phyloP scores from a whole-genome alignment of 768 basidiomycete species.

The Suillus alpinus region DNA sequence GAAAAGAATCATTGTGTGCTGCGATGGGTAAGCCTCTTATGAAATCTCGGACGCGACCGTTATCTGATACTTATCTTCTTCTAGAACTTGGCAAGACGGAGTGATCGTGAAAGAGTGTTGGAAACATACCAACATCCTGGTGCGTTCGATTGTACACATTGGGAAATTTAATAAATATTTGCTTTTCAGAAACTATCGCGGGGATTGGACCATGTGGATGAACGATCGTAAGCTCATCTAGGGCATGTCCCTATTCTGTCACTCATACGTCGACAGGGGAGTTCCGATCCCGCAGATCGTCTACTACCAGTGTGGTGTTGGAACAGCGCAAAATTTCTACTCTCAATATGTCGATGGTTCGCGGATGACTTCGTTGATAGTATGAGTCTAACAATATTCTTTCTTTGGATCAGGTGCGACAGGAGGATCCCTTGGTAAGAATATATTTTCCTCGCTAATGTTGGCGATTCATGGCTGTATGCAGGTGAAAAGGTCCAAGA shows the following conservation, averaged over 20 bases:
- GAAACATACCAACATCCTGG: slow-evolving; percentile 56
- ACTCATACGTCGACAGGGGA: slow-evolving; percentile 19
- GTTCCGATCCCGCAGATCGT: slow-evolving; percentile 57
- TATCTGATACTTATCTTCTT: slow-evolving; percentile 5
- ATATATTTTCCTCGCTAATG: background rate
- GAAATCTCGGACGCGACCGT: background rate
- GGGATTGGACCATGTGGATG: slow-evolving; percentile 49
- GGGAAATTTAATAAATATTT: background rate
- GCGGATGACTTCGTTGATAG: slow-evolving; percentile 3
- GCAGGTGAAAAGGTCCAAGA: slow-evolving; percentile 73
- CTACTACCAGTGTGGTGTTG: slow-evolving; percentile 63
- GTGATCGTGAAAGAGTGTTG: slow-evolving; percentile 41
- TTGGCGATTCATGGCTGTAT: slow-evolving; percentile 4
- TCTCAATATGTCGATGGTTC: slow-evolving; percentile 60
- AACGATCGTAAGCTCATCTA: slow-evolving; percentile 29
- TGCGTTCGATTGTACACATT: slow-evolving; percentile 24
- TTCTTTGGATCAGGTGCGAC: slow-evolving; percentile 48
- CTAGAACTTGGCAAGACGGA: slow-evolving; percentile 75
- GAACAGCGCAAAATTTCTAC: slow-evolving; percentile 54
- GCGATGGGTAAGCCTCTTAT: slow-evolving; percentile 57
- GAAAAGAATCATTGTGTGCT: slow-evolving; percentile 71
- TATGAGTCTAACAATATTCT: background rate
- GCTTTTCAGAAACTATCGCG: slow-evolving; percentile 49
- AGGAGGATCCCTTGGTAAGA: slow-evolving; percentile 57
- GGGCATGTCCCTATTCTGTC: background rate